Base-by-base conservation (phyloP, 1,284 basidiomycete species). In the Taiwanofungus camphoratus region DNA sequence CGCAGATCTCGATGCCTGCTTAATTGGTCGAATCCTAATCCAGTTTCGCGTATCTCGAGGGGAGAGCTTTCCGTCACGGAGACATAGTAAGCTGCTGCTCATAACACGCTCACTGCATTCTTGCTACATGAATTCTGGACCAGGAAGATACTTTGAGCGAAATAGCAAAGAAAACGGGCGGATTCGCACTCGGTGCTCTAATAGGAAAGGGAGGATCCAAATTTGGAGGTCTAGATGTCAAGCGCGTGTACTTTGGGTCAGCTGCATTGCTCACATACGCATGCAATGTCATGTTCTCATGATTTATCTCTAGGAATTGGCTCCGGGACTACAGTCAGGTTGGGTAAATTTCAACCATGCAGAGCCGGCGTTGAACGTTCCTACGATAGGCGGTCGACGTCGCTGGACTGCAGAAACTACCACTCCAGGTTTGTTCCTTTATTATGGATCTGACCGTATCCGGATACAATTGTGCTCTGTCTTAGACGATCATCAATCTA, bases 401-500 rank as follows among this genome's bases (percentile, higher is more conserved):
- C 37, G 86, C 85, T 3, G 71, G 78, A 12, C 65, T 92, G 38
- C 82, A 87, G 66, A 91, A 92, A 64, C 58, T 86, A 20, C 79
- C 71, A 32, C 58, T 81, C 5, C 82, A 83, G 68, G 81, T 81
- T 35, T 13, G 68, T 56, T 26, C 9, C 6, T 18, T 6, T 30
- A 23, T 13, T 5, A 7, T 8, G 18, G 32, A 34, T 36, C 11
- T 20, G 24, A 15, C 13, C 7, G 11, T 5, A n/a, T 11, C 18
- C 19, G 4, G 40, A 27, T 35, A 33, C 20, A 22, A 5, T n/a
- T 27, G 12, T n/a, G 16, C 23, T 13, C 20, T 19, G 5, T 36
- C 15, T 11, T 63, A 90, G 76, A 89, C 87, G 0, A 91, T 96
- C 58, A 67, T 96, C 61, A 94, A 93, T 60, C 66, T 95, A 19